A percentile compares a stretch with the other conserved stretches of the same genome.
Conservation (phyloP, 139 green algal species). For the Limnomonas spitsbergensis region DNA sequence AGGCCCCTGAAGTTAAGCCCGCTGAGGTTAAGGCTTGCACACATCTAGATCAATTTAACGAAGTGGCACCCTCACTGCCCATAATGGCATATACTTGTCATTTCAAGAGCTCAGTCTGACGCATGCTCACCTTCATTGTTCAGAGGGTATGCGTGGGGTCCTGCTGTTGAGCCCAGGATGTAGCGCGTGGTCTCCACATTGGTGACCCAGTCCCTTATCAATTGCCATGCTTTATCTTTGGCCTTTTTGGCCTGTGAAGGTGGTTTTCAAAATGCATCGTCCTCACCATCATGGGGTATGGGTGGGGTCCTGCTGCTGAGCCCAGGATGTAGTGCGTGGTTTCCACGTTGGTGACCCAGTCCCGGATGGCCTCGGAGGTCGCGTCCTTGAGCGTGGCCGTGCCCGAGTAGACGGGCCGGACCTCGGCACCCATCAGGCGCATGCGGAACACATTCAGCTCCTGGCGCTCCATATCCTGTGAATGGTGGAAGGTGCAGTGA, state of each 20-base stretch:
- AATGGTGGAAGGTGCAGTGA: not conserved
- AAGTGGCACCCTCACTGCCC: too few species aligned
- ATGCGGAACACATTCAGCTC: slow-evolving; percentile 99
- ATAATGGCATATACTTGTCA: too few species aligned
- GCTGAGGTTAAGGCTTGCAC: too few species aligned
- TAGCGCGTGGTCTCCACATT: slow-evolving; percentile 99
- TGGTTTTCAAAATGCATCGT: too few species aligned
- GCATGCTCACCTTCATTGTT: too few species aligned
- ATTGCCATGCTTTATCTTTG: slow-evolving; percentile 96
- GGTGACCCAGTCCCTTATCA: slow-evolving; percentile 99
- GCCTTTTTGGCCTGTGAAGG: too few species aligned
- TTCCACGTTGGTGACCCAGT: slow-evolving; percentile 99
- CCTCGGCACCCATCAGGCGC: slow-evolving; percentile 92
- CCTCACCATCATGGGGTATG: slow-evolving; percentile 97
- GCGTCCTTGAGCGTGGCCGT: slow-evolving; percentile 98
- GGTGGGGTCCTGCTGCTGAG: slow-evolving; percentile 92
- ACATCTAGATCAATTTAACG: too few species aligned
- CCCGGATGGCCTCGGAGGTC: slow-evolving; percentile 94
- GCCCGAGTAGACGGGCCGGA: slow-evolving; percentile 79
- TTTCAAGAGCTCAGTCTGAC: too few species aligned
- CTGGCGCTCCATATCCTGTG: slow-evolving; percentile 92
- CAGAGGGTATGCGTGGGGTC: slow-evolving; percentile 98
- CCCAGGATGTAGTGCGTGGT: slow-evolving; percentile 99
- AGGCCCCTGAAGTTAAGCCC: too few species aligned
- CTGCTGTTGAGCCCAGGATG: slow-evolving; percentile 94